Base-by-base conservation (phyloP, 139 green algal genomes). In the Bryopsis sp. region DNA sequence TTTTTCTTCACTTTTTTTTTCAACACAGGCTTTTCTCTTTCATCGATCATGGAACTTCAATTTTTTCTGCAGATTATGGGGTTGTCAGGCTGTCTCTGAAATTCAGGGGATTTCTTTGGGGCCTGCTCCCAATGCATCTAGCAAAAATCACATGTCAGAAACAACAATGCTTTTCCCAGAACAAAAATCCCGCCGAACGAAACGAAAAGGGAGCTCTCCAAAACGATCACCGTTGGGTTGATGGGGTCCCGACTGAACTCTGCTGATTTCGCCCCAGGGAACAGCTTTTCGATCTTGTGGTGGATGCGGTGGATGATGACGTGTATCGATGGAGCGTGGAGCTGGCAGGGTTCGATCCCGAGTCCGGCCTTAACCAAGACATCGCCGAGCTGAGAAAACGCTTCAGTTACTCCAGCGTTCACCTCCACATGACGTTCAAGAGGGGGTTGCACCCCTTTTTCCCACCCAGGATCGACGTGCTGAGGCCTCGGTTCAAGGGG, bases 361-460 rank as follows among this genome's bases (percentile, higher is more conserved):
- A 32, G 2, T 76, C 39, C 2, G 63, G 22, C 2, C 36, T 50
- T 43, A 2, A 39, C 43, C 75, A 88, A 76, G 87, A 90, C 63
- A 65, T 92, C 73, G 36, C 60, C 15, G 67, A 82, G 72, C 67
- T 89, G 38, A 70, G 80, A 19, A 68, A 70, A 7, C 72, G 74
- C 34, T 80, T 84, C 57, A 74, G 72, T 36, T 75, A 77, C 50
- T 76, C 64, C 39, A 70, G 62, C 2, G 74, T 95, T 39, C 77
- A 85, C 68, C 71, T 95, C 60, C 77, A 78, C 15, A 70, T 95
- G 47, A 68, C 48, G 50, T 95, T 93, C 83, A 93, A 88, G 77
- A 81, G 88, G 31, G 86, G 83, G 28, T 78, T 95, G 78, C 85
- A 95, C 70, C 88, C 88, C 47, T 95, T 95, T 72, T 95, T 87